Evolutionary conservation across 805 yeast genomes (phyloP).

Genomic region (Candida methanosorbosa): DNA sequence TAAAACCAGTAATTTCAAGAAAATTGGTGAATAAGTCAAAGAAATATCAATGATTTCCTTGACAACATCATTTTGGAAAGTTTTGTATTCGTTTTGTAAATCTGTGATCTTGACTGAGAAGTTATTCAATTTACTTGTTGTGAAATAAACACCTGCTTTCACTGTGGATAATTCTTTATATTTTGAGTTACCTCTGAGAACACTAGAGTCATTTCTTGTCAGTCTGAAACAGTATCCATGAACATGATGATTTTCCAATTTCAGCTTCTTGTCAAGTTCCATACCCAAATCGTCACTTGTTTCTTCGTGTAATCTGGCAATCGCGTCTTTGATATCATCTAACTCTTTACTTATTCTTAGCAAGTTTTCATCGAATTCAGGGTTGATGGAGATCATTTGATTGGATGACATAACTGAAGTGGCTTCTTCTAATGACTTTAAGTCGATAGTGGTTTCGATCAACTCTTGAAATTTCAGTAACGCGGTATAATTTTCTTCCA

Average conservation of each 20-base stretch:
- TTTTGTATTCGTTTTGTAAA: constrained; percentile 58
- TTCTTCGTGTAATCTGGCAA: constrained; percentile 50
- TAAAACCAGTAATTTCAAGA: constrained; percentile 55
- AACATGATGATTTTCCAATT: constrained; percentile 76
- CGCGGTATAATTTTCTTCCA: constrained; percentile 39
- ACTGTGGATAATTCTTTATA: constrained; percentile 83
- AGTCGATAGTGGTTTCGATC: constrained; percentile 87
- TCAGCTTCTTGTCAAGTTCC: constrained; percentile 82
- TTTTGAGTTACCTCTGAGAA: constrained; percentile 53
- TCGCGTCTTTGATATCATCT: constrained; percentile 43
- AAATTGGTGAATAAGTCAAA: constrained; percentile 70
- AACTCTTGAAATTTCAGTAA: constrained; percentile 69
- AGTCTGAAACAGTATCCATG: constrained; percentile 95
- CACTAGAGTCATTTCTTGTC: constrained; percentile 82
- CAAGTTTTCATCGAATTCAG: constrained; percentile 81
- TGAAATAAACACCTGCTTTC: constrained; percentile 92
- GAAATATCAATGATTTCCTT: constrained; percentile 77
- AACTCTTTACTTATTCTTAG: constrained; percentile 50
- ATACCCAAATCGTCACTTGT: constrained; percentile 69
- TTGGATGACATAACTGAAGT: constrained; percentile 33
- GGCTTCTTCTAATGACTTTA: constrained; percentile 71
- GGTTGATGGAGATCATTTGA: constrained; percentile 60
- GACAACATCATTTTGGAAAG: constrained; percentile 70
- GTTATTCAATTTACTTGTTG: constrained; percentile 57
- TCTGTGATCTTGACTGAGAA: constrained; percentile 50